Evolutionary conservation across 2,329 filamentous ascomycete species (phyloP).

Genomic region (Cercospora sp.): DNA sequence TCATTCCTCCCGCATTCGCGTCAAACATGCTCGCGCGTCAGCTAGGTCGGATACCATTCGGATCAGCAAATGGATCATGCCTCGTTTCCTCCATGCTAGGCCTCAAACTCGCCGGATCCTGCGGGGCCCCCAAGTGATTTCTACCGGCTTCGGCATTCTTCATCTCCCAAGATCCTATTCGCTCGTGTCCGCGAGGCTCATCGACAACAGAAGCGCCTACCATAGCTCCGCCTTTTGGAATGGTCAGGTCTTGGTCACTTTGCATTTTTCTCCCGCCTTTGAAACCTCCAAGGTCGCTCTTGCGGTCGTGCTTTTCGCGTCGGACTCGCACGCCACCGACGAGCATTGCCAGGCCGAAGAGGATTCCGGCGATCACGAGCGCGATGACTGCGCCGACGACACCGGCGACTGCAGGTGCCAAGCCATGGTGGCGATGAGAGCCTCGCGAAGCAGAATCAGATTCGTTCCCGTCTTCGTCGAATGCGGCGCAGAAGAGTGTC

Average conservation of each 20-base stretch:
- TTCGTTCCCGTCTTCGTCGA: conserved; percentile 44
- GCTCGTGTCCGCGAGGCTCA: conserved; percentile 49
- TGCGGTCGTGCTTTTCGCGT: conserved; percentile 32
- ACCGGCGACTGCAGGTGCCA: conserved; percentile 44
- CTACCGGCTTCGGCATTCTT: conserved; percentile 40
- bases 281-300: conserved; percentile 53
- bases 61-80: conserved; percentile 38
- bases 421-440: neutral
- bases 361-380: conserved; percentile 48
- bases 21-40: conserved; percentile 52
- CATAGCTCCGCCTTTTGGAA: conserved; percentile 47
- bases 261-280: conserved; percentile 57
- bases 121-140: conserved; percentile 15
- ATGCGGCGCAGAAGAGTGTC: conserved; percentile 45
- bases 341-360: conserved; percentile 47
- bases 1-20: neutral
- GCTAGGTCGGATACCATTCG: conserved; percentile 44
- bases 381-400: conserved; percentile 59
- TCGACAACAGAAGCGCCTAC: conserved; percentile 39
- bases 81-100: conserved; percentile 47
- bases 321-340: conserved; percentile 51
- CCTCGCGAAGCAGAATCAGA: neutral
- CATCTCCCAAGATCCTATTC: conserved; percentile 61
- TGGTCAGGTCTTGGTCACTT: conserved; percentile 55
- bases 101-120: conserved; percentile 33